Evolutionary conservation across 1,284 basidiomycete species (phyloP), one percentile per base, ranked within the genome.

Genomic region (Cutaneotrichosporon curvatum): DNA sequence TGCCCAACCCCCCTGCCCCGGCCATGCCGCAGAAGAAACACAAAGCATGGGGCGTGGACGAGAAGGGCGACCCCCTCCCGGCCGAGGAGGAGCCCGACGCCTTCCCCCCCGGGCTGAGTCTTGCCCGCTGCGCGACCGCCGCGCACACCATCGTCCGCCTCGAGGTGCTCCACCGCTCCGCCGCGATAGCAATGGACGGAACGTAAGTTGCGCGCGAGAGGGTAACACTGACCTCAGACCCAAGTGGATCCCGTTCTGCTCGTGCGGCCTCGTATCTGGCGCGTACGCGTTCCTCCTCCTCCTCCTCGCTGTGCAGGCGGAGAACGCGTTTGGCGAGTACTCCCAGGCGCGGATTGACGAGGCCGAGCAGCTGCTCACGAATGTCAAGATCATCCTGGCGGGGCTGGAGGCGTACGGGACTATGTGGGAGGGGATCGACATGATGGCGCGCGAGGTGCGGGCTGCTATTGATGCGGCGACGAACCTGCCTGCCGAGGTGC

Each of bases 361-460:
- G 56, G 55, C 72, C 14, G 63, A 72, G 18, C 60, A 62, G 4
- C 53, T 73, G 12, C 61, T 68, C 52, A 72, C 68, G 2, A 72
- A 73, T 45, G 71, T 71, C 45, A 67, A 66, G 49, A 62, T 72
- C 45, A 66, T 73, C 34, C 48, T 70, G 20, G 71, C 67, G n/a
- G 72, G 70, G 19, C 54, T 73, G 7, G 65, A 70, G 46, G 66
- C 68, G 23, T 73, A 72, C 48, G 72, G 70, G 14, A 50, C 56
- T 37, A 70, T 72, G 68, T 73, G 72, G 72, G 69, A 64, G 30
- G 71, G 70, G 16, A 72, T 73, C 49, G 65, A 67, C 38, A 59
- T 61, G 37, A 72, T 72, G 68, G 70, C 69, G 20, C 56, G 67
- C 66, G 55, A 65, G 68, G 67, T 54, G 10, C 46, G 49, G 22